Evolutionary conservation across 305 asterid species (phyloP).

Genomic region (Withania somnifera): DNA sequence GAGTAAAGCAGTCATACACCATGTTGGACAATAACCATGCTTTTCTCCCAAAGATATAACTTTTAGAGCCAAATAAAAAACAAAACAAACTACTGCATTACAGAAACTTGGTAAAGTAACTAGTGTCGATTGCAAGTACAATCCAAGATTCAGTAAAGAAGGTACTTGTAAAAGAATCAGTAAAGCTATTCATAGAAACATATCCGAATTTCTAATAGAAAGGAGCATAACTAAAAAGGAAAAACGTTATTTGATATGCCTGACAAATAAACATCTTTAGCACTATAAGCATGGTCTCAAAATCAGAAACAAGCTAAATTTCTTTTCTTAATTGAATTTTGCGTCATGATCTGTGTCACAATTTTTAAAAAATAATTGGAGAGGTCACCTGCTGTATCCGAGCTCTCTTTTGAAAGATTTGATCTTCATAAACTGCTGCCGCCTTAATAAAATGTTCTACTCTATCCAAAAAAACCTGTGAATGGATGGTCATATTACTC

Average conservation of each 20-base stretch:
- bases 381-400: constrained; percentile 72
- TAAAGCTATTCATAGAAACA: not conserved
- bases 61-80: not conserved
- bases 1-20: not conserved
- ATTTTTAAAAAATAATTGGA: not conserved
- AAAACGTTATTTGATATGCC: not conserved
- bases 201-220: not conserved
- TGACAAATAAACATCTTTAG: not conserved
- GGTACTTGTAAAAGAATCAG: not conserved
- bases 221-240: not conserved
- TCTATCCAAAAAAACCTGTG: constrained; percentile 73
- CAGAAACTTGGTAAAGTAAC: not conserved
- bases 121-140: not conserved
- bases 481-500: not conserved
- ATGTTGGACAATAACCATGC: not conserved
- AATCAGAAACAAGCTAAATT: not conserved
- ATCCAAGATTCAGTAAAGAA: not conserved
- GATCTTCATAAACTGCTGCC: constrained; percentile 75
- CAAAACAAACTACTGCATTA: not conserved
- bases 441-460: constrained; percentile 90
- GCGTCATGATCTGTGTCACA: not conserved
- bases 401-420: constrained; percentile 84
- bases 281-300: not conserved
- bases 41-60: not conserved
- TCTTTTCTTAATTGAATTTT: not conserved